Percentiles rank a stretch among this genome's conserved stretches.
Evolutionary conservation across 1,284 basidiomycete species (phyloP).

Genomic region (Marasmius tenuissimus): DNA sequence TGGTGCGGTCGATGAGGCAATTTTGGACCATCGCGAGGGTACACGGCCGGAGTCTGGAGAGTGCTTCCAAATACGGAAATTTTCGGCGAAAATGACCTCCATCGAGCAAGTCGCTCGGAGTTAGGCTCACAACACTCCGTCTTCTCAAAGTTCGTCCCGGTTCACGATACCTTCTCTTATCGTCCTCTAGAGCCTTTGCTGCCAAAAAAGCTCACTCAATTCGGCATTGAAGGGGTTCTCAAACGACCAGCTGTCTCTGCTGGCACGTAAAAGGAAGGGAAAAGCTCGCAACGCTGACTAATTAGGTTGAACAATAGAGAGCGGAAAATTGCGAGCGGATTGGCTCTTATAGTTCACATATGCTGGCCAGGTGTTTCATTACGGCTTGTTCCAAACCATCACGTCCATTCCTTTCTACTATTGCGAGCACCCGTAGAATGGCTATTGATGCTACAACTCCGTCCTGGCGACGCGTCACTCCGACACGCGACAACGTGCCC

Average conservation of each 20-base stretch:
- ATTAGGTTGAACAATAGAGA: background rate
- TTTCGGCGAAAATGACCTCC: no score
- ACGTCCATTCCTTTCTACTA: background rate
- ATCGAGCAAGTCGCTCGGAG: no score
- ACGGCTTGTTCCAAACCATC: background rate
- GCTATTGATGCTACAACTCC: constrained; percentile 4
- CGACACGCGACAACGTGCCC: constrained; percentile 28
- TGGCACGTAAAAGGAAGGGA: background rate
- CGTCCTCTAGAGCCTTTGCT: no score
- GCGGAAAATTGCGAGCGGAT: no score
- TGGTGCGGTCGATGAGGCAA: no score
- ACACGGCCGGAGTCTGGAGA: no score
- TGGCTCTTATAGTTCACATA: background rate
- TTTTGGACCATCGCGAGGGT: no score
- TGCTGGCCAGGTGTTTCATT: background rate
- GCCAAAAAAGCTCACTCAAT: no score
- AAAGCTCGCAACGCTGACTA: background rate
- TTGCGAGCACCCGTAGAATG: constrained; percentile 2
- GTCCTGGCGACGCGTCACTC: constrained; percentile 40
- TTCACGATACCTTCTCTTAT: no score
- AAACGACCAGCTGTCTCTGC: background rate
- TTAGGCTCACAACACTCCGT: no score
- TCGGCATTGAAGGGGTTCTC: background rate
- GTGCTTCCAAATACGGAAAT: no score
- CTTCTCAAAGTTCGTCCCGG: no score